Conservation (phyloP, 371 early-diverging fungal species). For the Circinella umbellata region DNA sequence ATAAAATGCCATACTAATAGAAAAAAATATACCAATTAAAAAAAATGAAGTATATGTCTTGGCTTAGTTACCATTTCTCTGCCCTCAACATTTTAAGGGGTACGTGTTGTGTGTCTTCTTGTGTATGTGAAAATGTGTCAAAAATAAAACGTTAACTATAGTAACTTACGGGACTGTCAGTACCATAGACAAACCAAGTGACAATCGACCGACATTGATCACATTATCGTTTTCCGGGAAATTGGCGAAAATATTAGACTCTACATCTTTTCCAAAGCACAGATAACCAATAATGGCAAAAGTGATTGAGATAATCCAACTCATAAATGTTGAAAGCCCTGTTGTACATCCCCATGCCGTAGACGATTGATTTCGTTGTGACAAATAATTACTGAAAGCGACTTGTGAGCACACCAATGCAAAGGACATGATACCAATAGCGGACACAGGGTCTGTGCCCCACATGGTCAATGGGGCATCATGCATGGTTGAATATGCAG, state of each 20-base stretch:
- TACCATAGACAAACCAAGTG: slow-evolving; percentile 62
- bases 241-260: slow-evolving; percentile 62
- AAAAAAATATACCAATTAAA: not conserved
- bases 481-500: slow-evolving; percentile 57
- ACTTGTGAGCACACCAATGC: slow-evolving; percentile 67
- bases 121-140: not conserved
- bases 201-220: slow-evolving; percentile 58
- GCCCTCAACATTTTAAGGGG: not conserved
- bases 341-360: slow-evolving; percentile 54
- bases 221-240: slow-evolving; percentile 57
- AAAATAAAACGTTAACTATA: slow-evolving; percentile 6
- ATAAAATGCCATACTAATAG: slow-evolving; percentile 54
- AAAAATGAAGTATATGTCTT: too few relatives aligned
- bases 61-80: too few relatives aligned
- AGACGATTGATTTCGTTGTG: slow-evolving; percentile 48
- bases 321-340: slow-evolving; percentile 48
- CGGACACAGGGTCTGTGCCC: slow-evolving; percentile 58
- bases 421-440: slow-evolving; percentile 67
- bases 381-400: slow-evolving; percentile 57
- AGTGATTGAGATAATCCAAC: slow-evolving; percentile 59
- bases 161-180: slow-evolving; percentile 54
- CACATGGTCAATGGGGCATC: slow-evolving; percentile 48
- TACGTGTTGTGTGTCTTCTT: not conserved
- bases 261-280: slow-evolving; percentile 57
- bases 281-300: slow-evolving; percentile 66